Conservation (phyloP, 202 grass and related monocot species). For the Zoysia matrella region DNA sequence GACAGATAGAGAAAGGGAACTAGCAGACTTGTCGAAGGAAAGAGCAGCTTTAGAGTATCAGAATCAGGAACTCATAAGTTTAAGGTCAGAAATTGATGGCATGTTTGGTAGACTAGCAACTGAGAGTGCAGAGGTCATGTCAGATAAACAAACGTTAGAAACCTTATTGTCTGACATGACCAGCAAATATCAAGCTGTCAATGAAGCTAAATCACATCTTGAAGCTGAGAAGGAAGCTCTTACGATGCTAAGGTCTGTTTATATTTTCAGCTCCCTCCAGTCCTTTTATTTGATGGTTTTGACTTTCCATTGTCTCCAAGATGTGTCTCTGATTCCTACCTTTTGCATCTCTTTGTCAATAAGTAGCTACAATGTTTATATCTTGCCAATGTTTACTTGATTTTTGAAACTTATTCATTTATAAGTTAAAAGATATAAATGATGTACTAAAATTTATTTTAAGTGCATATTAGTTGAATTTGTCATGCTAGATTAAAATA, state of each 20-base stretch:
- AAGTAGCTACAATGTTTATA: not conserved
- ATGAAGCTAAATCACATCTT: too few species aligned
- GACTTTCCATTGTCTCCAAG: not conserved
- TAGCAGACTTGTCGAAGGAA: conserved; percentile 50
- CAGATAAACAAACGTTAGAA: conserved; percentile 61
- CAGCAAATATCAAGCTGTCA: too few species aligned
- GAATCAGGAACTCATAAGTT: conserved; percentile 56
- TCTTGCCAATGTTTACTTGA: not conserved
- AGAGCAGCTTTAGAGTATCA: conserved; percentile 35
- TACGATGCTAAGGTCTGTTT: not conserved
- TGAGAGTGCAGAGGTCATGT: conserved; percentile 58
- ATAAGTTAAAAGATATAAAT: not conserved
- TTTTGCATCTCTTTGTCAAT: not conserved
- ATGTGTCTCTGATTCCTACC: not conserved
- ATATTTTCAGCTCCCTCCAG: conserved; percentile 2
- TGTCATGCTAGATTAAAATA: not conserved
- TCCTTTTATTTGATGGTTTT: not conserved
- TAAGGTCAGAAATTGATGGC: conserved; percentile 75
- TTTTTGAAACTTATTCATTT: not conserved
- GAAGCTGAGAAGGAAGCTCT: too few species aligned
- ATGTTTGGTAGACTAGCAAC: conserved; percentile 64
- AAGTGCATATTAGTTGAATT: not conserved
- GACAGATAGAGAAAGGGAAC: conserved; percentile 48
- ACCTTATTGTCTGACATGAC: conserved; percentile 14
- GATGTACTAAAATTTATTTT: not conserved